Evolutionary conservation across 2,329 filamentous ascomycete species (phyloP).

Genomic region (Hypoxylon rubiginosum): DNA sequence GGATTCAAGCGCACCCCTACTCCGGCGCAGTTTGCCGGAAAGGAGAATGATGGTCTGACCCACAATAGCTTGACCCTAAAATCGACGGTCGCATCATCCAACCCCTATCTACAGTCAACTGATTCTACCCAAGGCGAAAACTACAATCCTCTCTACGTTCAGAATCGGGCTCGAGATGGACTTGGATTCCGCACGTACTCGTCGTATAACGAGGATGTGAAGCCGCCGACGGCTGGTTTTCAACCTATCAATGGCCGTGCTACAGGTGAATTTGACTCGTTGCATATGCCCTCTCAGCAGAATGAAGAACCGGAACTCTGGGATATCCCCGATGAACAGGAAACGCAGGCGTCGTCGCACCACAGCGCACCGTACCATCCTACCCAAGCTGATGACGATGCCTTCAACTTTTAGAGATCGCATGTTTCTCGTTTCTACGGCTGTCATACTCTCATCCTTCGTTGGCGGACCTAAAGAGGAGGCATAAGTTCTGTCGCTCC

Average conservation of each 20-base stretch:
- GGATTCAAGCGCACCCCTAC: slow-evolving; percentile 46
- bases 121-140: slow-evolving; percentile 45
- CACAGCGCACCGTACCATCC: slow-evolving; percentile 31
- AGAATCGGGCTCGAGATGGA: slow-evolving; percentile 48
- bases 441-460: not conserved
- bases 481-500: too few relatives aligned
- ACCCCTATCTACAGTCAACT: slow-evolving; percentile 49
- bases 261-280: slow-evolving; percentile 39
- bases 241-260: slow-evolving; percentile 46
- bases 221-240: slow-evolving; percentile 44
- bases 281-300: slow-evolving; percentile 42
- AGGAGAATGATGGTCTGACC: slow-evolving; percentile 51
- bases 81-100: slow-evolving; percentile 41
- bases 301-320: not conserved
- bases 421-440: not conserved
- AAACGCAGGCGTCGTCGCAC: not conserved
- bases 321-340: not conserved
- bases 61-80: slow-evolving; percentile 39
- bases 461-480: not conserved
- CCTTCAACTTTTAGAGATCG: slow-evolving; percentile 36
- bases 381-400: slow-evolving; percentile 37
- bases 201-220: slow-evolving; percentile 49
- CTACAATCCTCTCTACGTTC: slow-evolving; percentile 54
- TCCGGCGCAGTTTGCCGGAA: slow-evolving; percentile 45
- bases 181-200: slow-evolving; percentile 47